Base-by-base conservation (phyloP, 1,284 basidiomycete species). In the Leccinum solheimii region DNA sequence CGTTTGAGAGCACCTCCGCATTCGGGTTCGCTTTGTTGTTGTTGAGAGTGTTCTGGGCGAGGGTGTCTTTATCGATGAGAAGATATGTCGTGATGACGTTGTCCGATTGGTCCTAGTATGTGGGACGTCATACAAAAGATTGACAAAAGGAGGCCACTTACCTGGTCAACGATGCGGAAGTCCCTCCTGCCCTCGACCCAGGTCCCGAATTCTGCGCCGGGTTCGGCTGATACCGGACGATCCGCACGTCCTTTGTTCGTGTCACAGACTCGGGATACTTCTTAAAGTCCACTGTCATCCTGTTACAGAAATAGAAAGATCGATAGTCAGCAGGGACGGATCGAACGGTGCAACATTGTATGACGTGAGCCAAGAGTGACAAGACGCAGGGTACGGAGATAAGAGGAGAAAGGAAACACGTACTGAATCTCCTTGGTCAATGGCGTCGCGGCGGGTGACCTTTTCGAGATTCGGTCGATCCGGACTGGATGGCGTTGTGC, bases 161-260 rank as follows among this genome's bases (percentile, higher is more conserved):
- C 69, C 61, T 72, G 71, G 45, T 70, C 69, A 38, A 70, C 71
- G 3, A 70, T 49, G n/a, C 69, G 69, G 50, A 70, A 70, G 38
- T 70, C 69, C 65, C 73, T 13, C 78, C 77, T 34, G 88, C 87
- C 67, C 81, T 86, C 57, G 81, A 81, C n/a, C 82, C 86, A 3
- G 97, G 97, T 0, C 97, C 97, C 97, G 97, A 99, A 72, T 97
- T 86, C 2, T 90, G 84, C 45, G 87, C 83, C 3, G 97, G 97
- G 73, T 98, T 98, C 68, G 86, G 83, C 77, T 97, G 97, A 77
- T 98, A 98, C 55, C 93, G 84, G 0, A 96, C 92, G 8, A 95
- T 78, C 69, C 93, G 93, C 57, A 90, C 80, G 60, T 85, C 84
- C 13, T 83, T 83, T 5, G 87, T 81, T 10, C 81, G 75, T 11